Evolutionary conservation across 164 flowering plant genomes (phyloP).

Genomic region (Protea cynaroides): DNA sequence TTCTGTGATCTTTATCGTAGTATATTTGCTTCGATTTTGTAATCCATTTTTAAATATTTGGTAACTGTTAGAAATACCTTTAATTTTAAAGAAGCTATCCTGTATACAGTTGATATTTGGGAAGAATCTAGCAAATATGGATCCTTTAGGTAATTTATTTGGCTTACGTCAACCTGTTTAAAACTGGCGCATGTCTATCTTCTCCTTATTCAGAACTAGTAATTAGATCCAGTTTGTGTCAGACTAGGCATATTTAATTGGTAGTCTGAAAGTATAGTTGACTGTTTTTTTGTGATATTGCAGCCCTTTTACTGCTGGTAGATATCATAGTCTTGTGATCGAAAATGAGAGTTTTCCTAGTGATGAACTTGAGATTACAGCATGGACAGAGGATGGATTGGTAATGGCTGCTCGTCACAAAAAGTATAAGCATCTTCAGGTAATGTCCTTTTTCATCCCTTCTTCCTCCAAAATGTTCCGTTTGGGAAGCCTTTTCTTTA

Average conservation of each 20-base stretch:
- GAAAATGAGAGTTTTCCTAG: slow-evolving; percentile 76
- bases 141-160: too few species aligned
- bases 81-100: too few species aligned
- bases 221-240: too few species aligned
- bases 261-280: not conserved
- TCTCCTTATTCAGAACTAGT: too few species aligned
- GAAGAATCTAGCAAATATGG: too few species aligned
- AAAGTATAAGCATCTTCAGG: slow-evolving; percentile 65
- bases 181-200: too few species aligned
- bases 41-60: too few species aligned
- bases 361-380: slow-evolving; percentile 80
- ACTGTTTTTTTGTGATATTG: slow-evolving; percentile 3
- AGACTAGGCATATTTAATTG: too few species aligned
- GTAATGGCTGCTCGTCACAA: slow-evolving; percentile 95
- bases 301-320: slow-evolving; percentile 87
- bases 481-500: not conserved
- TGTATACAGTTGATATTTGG: too few species aligned
- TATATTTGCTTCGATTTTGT: too few species aligned
- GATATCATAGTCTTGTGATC: slow-evolving; percentile 97
- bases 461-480: not conserved
- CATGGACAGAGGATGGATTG: slow-evolving; percentile 93
- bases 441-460: slow-evolving; percentile 13
- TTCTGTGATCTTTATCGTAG: not conserved
- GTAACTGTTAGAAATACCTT: too few species aligned
- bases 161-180: too few species aligned